These are phyloP conservation scores for Epichloe hybrida DNA, from an alignment of 2,329 filamentous ascomycete species.

Conservation along the genomic window DNA sequence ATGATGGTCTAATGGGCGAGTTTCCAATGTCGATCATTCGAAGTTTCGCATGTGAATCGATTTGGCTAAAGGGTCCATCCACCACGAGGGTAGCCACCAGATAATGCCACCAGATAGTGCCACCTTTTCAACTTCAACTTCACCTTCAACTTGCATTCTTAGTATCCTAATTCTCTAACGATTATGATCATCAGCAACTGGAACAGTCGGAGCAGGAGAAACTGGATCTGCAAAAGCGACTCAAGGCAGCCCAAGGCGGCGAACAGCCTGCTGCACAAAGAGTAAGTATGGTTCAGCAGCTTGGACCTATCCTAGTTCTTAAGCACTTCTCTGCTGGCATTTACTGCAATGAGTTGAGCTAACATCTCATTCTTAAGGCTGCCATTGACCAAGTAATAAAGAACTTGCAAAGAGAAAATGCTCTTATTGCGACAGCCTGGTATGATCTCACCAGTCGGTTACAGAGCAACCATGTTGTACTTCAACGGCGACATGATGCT, in stretches of 20 bases:
- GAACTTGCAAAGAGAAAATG: constrained; percentile 64
- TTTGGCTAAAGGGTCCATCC: neutral
- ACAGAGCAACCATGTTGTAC: constrained; percentile 69
- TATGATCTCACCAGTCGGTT: constrained; percentile 67
- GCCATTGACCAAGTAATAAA: constrained; percentile 43
- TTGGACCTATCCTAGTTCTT: neutral
- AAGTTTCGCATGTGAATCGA: neutral
- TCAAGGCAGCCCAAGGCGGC: constrained; percentile 39
- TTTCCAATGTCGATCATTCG: neutral
- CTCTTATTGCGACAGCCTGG: constrained; percentile 71
- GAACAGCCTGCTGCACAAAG: constrained; percentile 36
- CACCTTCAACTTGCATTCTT: neutral
- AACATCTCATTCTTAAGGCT: constrained; percentile 23
- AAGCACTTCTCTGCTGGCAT: neutral
- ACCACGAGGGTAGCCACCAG: neutral
- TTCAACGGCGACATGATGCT: constrained; percentile 61
- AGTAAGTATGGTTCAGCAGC: constrained; percentile 25
- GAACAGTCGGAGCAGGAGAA: constrained; percentile 44
- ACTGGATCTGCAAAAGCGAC: constrained; percentile 39
- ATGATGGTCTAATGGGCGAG: neutral
- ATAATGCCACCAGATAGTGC: neutral
- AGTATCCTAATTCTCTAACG: constrained; percentile 2
- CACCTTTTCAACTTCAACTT: neutral
- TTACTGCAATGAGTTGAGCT: neutral
- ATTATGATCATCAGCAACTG: constrained; percentile 34